phyloP scores from a whole-genome alignment of 805 yeast genomes.

The Nakazawaea wickerhamii region DNA sequence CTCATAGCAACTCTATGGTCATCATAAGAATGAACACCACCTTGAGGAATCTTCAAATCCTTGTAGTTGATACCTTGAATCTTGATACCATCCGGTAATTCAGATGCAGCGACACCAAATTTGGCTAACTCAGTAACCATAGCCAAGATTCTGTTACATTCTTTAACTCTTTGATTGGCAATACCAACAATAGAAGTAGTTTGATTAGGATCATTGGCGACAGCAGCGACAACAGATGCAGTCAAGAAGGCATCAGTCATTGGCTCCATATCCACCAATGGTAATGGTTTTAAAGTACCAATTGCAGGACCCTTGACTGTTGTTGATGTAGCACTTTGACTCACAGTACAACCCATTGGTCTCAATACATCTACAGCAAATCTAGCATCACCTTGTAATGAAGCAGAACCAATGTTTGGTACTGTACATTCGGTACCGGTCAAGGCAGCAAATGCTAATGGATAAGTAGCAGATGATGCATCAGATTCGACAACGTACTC shows the following conservation, averaged over 20 bases:
- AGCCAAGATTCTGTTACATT: constrained; percentile 93
- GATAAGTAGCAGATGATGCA: constrained; percentile 97
- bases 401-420: constrained; percentile 88
- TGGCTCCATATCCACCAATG: constrained; percentile 93
- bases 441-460: constrained; percentile 94
- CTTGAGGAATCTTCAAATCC: constrained; percentile 50
- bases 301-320: constrained; percentile 86
- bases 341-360: constrained; percentile 94
- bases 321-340: constrained; percentile 78
- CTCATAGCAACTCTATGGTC: constrained; percentile 99
- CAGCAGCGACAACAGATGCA: constrained; percentile 96
- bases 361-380: constrained; percentile 88
- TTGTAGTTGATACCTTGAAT: constrained; percentile 61
- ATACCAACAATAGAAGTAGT: constrained; percentile 86
- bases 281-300: constrained; percentile 64
- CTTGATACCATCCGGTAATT: constrained; percentile 88
- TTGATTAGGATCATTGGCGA: constrained; percentile 52
- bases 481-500: constrained; percentile 92
- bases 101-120: constrained; percentile 83
- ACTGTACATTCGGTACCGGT: constrained; percentile 90
- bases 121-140: constrained; percentile 86
- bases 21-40: constrained; percentile 75
- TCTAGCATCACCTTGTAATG: constrained; percentile 95
- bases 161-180: constrained; percentile 97
- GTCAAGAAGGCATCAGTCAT: constrained; percentile 99